Evolutionary conservation across 805 yeast genomes (phyloP), one percentile per base, ranked within the genome.

Genomic region (Torulaspora quercuum): DNA sequence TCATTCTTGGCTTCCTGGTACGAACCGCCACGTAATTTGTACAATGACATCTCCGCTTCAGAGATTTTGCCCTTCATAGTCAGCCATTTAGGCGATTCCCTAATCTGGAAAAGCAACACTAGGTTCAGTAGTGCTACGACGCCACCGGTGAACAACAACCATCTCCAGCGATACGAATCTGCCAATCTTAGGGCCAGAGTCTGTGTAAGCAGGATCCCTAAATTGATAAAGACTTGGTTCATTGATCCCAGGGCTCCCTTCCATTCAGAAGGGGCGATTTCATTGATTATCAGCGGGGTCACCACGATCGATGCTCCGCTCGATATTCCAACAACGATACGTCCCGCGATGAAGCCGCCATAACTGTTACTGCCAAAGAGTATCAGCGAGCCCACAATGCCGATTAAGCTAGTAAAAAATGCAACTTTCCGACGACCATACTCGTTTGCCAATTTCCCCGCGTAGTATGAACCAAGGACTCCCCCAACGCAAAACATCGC

Each of bases 401-500:
- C 83, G 3, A 78, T 53, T 0, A 67, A 23, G 16, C 79, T 70
- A 41, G 81, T 80, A 8, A 73, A 31, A 29, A 78, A 55, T 28
- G 78, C 72, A 4, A 81, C 61, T 14, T 60, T 61, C 46, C 71
- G 72, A 15, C 95, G 66, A 1, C 96, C 96, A 35, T 69, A 59
- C 13, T 51, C 49, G 40, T 82, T 83, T n/a, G 90, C 79, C n/a
- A 83, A 41, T 8, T 65, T 50, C 1, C 94, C 87, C 1, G 86
- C 86, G 49, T 77, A 65, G 1, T 78, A 63, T 0, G 95, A 84
- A 1, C 95, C 83, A 4, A 81, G 26, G 7, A 88, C 67, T 0
- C 96, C 97, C 8, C 97, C 97, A 36, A 87, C 68, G 14, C 90
- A 79, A 59, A 81, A 87, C n/a, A 81, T 71, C 0, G 94, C 79